Percentiles rank a stretch among this genome's conserved stretches.
These are phyloP conservation scores for Adansonia gregorii DNA, from an alignment of 441 rosid species.

Conservation along the genomic window DNA sequence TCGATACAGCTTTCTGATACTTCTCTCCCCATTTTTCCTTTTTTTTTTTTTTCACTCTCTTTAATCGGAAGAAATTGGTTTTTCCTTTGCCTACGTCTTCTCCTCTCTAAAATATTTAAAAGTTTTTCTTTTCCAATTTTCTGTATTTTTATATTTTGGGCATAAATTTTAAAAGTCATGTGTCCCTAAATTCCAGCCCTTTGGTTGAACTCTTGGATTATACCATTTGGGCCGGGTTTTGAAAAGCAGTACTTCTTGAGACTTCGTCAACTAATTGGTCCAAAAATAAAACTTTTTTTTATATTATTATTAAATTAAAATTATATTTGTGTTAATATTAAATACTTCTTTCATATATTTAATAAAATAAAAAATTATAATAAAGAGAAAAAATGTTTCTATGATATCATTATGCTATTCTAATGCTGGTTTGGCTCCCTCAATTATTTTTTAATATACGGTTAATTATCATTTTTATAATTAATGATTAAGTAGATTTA, in stretches of 20 bases:
- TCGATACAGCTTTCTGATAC: conserved; percentile 95
- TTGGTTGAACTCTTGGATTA: no score
- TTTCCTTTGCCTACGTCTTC: no score
- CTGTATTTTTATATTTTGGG: background rate
- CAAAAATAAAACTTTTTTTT: background rate
- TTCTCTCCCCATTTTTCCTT: conserved; percentile 68
- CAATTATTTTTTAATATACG: no score
- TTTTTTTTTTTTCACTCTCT: background rate
- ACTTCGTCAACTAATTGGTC: background rate
- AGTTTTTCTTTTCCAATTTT: background rate
- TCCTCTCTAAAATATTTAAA: background rate
- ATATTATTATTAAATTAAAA: no score
- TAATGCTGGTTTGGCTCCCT: no score
- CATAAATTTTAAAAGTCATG: background rate
- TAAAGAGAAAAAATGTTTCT: no score
- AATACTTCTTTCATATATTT: no score
- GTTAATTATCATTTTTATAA: no score
- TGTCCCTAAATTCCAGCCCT: background rate
- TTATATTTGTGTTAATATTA: no score
- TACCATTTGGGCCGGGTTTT: background rate
- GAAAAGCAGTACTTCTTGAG: background rate
- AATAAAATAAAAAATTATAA: no score
- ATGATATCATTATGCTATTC: no score
- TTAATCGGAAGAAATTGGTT: background rate
- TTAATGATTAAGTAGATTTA: no score